Evolutionary conservation across 352 stramenopile genomes (phyloP).

Genomic region (Globisporangium nunn): DNA sequence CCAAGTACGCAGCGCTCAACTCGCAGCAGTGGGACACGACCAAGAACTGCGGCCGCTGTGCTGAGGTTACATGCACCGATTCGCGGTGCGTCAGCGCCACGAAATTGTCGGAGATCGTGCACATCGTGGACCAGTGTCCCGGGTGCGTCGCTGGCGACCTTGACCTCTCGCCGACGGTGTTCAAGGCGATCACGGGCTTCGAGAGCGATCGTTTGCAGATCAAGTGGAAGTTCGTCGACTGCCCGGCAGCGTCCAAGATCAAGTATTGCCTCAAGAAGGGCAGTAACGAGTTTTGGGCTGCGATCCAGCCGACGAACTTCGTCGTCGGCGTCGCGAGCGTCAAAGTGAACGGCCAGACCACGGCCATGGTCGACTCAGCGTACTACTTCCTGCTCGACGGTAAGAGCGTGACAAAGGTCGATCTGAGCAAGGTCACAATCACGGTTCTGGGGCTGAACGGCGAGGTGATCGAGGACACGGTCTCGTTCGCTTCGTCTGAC

Average conservation of each 20-base stretch:
- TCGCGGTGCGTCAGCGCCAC: slow-evolving; percentile 34
- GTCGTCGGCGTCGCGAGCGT: slow-evolving; percentile 45
- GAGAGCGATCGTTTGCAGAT: slow-evolving; percentile 46
- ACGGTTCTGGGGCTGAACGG: slow-evolving; percentile 40
- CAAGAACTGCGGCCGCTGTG: slow-evolving; percentile 34
- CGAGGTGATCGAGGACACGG: slow-evolving; percentile 42
- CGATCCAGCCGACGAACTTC: slow-evolving; percentile 55
- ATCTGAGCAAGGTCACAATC: slow-evolving; percentile 38
- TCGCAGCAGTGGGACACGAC: slow-evolving; percentile 33
- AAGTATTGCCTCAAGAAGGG: slow-evolving; percentile 63
- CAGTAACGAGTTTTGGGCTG: slow-evolving; percentile 52
- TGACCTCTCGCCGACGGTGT: slow-evolving; percentile 65
- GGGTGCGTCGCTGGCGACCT: slow-evolving; percentile 60
- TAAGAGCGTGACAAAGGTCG: slow-evolving; percentile 16
- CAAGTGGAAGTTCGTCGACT: slow-evolving; percentile 67
- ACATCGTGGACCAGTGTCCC: slow-evolving; percentile 70
- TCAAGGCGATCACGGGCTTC: slow-evolving; percentile 57
- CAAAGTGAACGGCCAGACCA: slow-evolving; percentile 48
- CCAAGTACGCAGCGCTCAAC: slow-evolving; percentile 49
- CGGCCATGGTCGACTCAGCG: slow-evolving; percentile 54
- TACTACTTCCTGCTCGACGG: slow-evolving; percentile 56
- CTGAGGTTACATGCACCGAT: slow-evolving; percentile 50
- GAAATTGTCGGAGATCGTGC: slow-evolving; percentile 42
- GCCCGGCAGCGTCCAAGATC: slow-evolving; percentile 36
- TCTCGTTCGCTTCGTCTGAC: slow-evolving; percentile 36